Evolutionary conservation across 2,329 filamentous ascomycete genomes (phyloP), one percentile per base, ranked within the genome.

Genomic region (Penicillium freii): DNA sequence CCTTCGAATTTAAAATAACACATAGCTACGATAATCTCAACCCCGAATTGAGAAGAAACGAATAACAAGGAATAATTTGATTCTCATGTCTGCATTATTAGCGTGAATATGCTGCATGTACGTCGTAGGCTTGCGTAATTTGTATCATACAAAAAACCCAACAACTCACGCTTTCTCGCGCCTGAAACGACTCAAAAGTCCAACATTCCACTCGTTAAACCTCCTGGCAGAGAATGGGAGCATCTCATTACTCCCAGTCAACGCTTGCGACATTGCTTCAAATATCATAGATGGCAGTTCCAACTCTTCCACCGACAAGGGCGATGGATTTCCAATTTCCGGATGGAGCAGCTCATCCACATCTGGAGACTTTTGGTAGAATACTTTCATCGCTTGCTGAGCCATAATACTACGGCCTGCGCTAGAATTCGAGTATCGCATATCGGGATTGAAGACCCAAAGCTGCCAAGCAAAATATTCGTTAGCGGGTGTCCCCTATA

Each of bases 371-470:
- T 62, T 49, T 60, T 81, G 76, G 66, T 80, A 86, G 56, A 87
- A 79, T 21, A 86, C 73, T 62, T 86, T 87, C 73, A 83, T 78
- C 1, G 82, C 82, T n/a, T 81, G 77, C 47, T 74, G 73, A 3
- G 71, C 65, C 43, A 78, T 72, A 9, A 72, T 63, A 36, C 54
- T 70, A 10, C 68, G 57, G 1, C 66, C 58, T 10, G 61, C n/a
- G 43, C 63, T 66, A 10, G 78, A 80, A 10, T 77, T 81, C 1
- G 84, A 84, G 61, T 85, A 82, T 50, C 78, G 77, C 40, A 87
- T 75, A 57, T 85, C 80, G 0, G 83, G 82, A 8, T 84, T 84
- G 71, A 87, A 87, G 53, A 84, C 75, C 84, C 84, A 87, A 29
- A 86, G 62, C 71, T 82, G 45, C 8, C 10, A n/a, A 40, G 33